A percentile compares a stretch with the other conserved stretches of the same genome.
Conservation (phyloP, 1,139 yeast genomes). For the Kazachstania sp. region DNA sequence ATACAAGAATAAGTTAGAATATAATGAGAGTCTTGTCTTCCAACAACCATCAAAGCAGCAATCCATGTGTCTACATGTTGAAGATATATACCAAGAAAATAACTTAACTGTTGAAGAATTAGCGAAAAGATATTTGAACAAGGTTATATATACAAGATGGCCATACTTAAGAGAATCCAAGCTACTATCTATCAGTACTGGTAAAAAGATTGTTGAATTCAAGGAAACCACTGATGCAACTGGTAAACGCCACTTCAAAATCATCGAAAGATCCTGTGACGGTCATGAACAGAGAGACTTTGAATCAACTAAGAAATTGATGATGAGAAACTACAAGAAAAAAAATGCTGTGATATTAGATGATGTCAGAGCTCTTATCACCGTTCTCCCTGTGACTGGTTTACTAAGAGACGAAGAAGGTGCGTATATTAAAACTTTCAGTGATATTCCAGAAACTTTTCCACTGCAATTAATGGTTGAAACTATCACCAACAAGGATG, state of each 20-base stretch:
- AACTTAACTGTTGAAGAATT: slow-evolving; percentile 39
- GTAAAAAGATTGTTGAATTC: slow-evolving; percentile 40
- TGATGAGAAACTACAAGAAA: slow-evolving; percentile 37
- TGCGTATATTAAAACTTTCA: slow-evolving; percentile 63
- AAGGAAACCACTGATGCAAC: slow-evolving; percentile 28
- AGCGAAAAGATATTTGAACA: slow-evolving; percentile 51
- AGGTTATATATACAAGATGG: slow-evolving; percentile 70
- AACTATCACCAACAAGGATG: slow-evolving; percentile 63
- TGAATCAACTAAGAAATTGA: slow-evolving; percentile 30
- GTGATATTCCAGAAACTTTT: slow-evolving; percentile 44
- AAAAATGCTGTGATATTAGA: slow-evolving; percentile 54
- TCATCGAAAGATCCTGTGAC: slow-evolving; percentile 37
- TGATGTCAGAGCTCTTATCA: slow-evolving; percentile 48
- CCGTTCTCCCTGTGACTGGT: slow-evolving; percentile 72
- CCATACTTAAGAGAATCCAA: slow-evolving; percentile 82
- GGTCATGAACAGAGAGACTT: slow-evolving; percentile 40
- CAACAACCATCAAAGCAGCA: slow-evolving; percentile 80
- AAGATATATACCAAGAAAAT: slow-evolving; percentile 45
- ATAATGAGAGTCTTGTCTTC: slow-evolving; percentile 67
- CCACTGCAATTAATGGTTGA: slow-evolving; percentile 80
- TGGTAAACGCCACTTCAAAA: slow-evolving; percentile 28
- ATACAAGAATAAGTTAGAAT: slow-evolving; percentile 44
- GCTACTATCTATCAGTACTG: slow-evolving; percentile 57
- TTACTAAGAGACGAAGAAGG: slow-evolving; percentile 63
- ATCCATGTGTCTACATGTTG: slow-evolving; percentile 61